These are phyloP conservation scores for Strobilomyces echinocephalus DNA, from an alignment of 768 basidiomycete genomes.

Conservation along the genomic window DNA sequence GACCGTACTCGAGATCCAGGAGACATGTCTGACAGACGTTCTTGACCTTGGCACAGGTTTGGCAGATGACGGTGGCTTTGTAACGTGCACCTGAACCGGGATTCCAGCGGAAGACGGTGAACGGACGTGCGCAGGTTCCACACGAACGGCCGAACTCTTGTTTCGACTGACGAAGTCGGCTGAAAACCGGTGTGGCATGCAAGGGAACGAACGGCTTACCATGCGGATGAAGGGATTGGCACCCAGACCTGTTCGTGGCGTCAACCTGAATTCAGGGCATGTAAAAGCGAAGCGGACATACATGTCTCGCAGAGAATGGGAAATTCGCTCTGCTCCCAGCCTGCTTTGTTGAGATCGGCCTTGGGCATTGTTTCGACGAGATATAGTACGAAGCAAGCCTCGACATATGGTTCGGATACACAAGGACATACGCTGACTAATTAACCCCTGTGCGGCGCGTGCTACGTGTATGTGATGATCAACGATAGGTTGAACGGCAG, in stretches of 20 bases:
- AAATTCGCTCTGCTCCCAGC: conserved; percentile 91
- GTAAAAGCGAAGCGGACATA: conserved; percentile 32
- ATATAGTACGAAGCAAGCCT: not conserved
- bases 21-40: conserved; percentile 98
- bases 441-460: conserved; percentile 2
- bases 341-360: conserved; percentile 92
- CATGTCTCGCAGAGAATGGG: conserved; percentile 94
- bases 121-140: conserved; percentile 95
- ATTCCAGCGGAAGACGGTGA: conserved; percentile 98
- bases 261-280: conserved; percentile 2
- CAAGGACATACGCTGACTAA: conserved; percentile 27
- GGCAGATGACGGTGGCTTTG: conserved; percentile 97
- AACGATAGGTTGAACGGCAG: conserved; percentile 83
- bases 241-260: conserved; percentile 58
- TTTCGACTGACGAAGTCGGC: conserved; percentile 77
- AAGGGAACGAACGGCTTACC: conserved; percentile 44
- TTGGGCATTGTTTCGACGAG: conserved; percentile 54
- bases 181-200: conserved; percentile 1
- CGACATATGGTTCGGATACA: conserved; percentile 1
- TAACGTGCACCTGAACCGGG: conserved; percentile 89
- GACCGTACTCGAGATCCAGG: conserved; percentile 90
- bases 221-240: conserved; percentile 92
- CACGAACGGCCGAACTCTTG: conserved; percentile 95
- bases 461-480: conserved; percentile 51
- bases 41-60: conserved; percentile 94